Conservation (phyloP, 139 green algal species). For the Chlorella ohadii region DNA sequence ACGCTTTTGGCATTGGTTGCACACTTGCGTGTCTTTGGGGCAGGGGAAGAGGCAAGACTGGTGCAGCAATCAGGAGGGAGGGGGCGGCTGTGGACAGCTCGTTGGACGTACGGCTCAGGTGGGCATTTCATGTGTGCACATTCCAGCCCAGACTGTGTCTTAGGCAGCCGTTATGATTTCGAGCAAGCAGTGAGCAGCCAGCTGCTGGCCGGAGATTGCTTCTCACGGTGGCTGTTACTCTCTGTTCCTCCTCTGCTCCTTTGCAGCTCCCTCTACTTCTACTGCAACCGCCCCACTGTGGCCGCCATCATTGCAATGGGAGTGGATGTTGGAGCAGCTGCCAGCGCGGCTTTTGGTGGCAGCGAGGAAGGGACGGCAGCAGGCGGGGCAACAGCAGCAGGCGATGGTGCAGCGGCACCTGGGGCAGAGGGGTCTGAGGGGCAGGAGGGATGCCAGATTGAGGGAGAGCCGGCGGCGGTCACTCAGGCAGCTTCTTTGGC, state of each 20-base stretch:
- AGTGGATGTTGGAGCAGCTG: conserved; percentile 65
- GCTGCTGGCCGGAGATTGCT: no score
- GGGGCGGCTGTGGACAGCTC: conserved; percentile 66
- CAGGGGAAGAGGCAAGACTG: no score
- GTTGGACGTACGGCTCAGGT: conserved; percentile 53
- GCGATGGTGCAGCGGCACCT: conserved; percentile 32
- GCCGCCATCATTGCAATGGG: conserved; percentile 88
- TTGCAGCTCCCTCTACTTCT: conserved; percentile 72
- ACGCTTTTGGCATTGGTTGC: no score
- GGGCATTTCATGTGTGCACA: no score
- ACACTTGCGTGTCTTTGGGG: no score
- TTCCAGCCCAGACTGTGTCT: no score
- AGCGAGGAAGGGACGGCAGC: conserved; percentile 26
- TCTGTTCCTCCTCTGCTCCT: background rate
- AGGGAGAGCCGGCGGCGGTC: background rate
- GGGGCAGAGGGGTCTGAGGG: background rate
- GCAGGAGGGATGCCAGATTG: background rate
- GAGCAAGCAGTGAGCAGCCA: no score
- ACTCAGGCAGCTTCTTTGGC: background rate
- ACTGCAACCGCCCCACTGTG: conserved; percentile 89
- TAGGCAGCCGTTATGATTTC: no score
- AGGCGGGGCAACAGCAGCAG: conserved; percentile 44
- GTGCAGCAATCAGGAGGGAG: conserved; percentile 15
- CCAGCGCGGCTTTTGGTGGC: background rate
- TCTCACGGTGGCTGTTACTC: no score